These are phyloP conservation scores for Debaryomycetaceae sp. DNA, from an alignment of 1,139 yeast genomes.

Conservation along the genomic window DNA sequence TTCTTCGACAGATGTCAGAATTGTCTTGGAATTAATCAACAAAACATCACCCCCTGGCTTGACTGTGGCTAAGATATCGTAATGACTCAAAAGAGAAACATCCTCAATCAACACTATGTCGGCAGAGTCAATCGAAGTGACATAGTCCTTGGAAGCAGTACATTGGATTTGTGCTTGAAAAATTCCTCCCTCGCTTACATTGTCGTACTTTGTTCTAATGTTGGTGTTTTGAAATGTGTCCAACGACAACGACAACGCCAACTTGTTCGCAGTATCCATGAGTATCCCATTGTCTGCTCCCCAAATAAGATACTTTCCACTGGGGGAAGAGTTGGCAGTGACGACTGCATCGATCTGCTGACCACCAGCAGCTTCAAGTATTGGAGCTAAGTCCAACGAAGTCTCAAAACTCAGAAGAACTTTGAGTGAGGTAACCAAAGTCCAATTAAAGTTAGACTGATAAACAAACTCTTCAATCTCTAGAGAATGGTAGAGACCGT, in stretches of 20 bases:
- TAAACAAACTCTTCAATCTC: conserved; percentile 52
- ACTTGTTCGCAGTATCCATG: conserved; percentile 56
- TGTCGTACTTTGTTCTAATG: conserved; percentile 68
- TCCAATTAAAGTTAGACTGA: conserved; percentile 53
- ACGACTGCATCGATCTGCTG: conserved; percentile 13
- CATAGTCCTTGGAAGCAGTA: conserved; percentile 21
- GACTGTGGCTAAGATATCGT: conserved; percentile 61
- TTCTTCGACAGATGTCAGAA: conserved; percentile 39
- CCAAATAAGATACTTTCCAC: conserved; percentile 62
- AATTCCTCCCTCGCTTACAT: conserved; percentile 67
- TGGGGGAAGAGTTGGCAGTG: conserved; percentile 43
- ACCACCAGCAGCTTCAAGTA: conserved; percentile 8
- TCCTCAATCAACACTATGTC: conserved; percentile 66
- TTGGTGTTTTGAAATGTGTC: conserved; percentile 54
- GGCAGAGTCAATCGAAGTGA: conserved; percentile 50
- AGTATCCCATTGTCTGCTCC: conserved; percentile 58
- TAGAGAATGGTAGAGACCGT: conserved; percentile 37
- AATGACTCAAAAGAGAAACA: conserved; percentile 46
- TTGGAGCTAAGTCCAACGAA: conserved; percentile 23
- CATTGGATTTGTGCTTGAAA: conserved; percentile 71
- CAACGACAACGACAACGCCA: conserved; percentile 71
- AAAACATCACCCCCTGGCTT: conserved; percentile 57
- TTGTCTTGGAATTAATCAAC: conserved; percentile 38
- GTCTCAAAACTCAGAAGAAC: conserved; percentile 44
- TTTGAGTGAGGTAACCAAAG: conserved; percentile 51